Percentiles rank a stretch among this genome's conserved stretches.
phyloP scores from a whole-genome alignment of 192 early-diverging fungal genomes.

The Coemansia sp. region DNA sequence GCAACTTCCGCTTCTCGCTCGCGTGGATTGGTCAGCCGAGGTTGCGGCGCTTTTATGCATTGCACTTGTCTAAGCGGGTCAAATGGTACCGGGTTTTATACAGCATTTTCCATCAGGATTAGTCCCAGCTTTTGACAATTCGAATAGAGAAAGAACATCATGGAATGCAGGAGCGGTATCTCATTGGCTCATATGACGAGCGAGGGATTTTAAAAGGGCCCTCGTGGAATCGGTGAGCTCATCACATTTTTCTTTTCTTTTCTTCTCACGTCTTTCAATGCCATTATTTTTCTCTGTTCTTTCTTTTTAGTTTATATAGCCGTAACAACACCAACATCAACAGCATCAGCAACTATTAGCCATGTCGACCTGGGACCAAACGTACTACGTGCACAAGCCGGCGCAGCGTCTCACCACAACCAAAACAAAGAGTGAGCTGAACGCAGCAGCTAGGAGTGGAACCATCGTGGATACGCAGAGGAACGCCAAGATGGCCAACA shows the following conservation, averaged over 20 bases:
- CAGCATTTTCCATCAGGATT: no score
- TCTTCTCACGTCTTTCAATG: background rate
- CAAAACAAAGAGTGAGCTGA: conserved; percentile 9
- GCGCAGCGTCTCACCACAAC: conserved; percentile 1
- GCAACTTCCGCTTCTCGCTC: background rate
- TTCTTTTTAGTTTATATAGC: no score
- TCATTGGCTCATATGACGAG: no score
- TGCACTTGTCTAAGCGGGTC: conserved; percentile 20
- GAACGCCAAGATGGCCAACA: conserved; percentile 49
- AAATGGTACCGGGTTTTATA: no score
- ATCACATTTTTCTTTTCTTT: conserved; percentile 8
- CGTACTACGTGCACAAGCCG: conserved; percentile 20
- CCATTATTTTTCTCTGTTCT: background rate
- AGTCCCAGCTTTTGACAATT: no score
- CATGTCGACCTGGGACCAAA: conserved; percentile 8
- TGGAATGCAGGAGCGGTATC: no score
- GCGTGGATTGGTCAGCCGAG: conserved; percentile 19
- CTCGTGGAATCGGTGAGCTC: background rate
- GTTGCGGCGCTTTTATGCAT: conserved; percentile 9
- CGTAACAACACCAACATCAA: background rate
- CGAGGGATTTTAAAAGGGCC: no score
- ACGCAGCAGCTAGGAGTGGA: conserved; percentile 20
- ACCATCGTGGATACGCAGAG: conserved; percentile 15
- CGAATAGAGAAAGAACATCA: no score
- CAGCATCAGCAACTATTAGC: background rate